Conservation (phyloP, 805 yeast genomes). For the Geotrichum ghanense region DNA sequence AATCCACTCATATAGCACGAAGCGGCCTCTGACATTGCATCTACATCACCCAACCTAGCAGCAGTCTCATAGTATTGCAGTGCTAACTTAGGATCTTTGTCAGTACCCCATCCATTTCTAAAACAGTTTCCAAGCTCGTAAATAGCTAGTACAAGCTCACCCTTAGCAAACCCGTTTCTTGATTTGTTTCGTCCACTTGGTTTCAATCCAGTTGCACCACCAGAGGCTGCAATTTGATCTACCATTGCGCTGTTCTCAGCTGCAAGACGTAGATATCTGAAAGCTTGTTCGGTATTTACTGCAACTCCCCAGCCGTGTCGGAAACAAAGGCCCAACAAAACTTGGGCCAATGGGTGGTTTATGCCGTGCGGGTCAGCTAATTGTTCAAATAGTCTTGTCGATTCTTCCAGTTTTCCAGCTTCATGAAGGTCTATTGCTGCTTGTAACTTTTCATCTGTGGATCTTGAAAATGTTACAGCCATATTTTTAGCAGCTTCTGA, state of each 20-base stretch:
- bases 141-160: conserved; percentile 20
- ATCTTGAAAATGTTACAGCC: neutral
- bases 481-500: neutral
- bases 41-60: conserved; percentile 23
- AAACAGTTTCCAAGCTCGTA: conserved; percentile 24
- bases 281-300: conserved; percentile 13
- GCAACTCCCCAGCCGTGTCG: conserved; percentile 25
- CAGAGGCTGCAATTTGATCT: conserved; percentile 11
- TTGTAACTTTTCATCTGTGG: conserved; percentile 15
- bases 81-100: conserved; percentile 18
- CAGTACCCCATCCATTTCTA: conserved; percentile 25
- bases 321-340: conserved; percentile 20
- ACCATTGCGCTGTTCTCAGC: conserved; percentile 17
- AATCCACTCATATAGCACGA: conserved; percentile 20
- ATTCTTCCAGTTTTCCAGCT: conserved; percentile 14
- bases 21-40: conserved; percentile 23
- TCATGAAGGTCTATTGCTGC: conserved; percentile 22
- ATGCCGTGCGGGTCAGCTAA: conserved; percentile 19
- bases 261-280: conserved; percentile 17
- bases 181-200: conserved; percentile 7
- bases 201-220: conserved; percentile 9
- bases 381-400: conserved; percentile 12
- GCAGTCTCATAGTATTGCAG: conserved; percentile 22
- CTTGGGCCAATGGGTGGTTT: conserved; percentile 21
- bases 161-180: conserved; percentile 9